phyloP scores from a whole-genome alignment of 1,139 yeast genomes.

The Trichomonascaceae sp. region DNA sequence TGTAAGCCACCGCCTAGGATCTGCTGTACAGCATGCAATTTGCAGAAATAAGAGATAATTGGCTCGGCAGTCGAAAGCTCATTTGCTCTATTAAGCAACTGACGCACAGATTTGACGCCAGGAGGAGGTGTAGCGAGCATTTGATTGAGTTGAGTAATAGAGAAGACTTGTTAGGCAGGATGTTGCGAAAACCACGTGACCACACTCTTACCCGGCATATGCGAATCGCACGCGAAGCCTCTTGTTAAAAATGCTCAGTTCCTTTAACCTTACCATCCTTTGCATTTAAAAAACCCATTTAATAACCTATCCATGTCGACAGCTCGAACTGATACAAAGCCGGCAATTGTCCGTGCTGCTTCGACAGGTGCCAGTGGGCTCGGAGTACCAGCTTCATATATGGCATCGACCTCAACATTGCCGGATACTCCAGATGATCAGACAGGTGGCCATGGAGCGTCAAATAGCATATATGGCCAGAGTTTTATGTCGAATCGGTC shows the following conservation, averaged over 20 bases:
- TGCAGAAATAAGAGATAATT: slow-evolving; percentile 52
- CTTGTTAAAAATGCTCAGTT: neutral
- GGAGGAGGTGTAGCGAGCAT: neutral
- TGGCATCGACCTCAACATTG: slow-evolving; percentile 10
- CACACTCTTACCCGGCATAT: neutral
- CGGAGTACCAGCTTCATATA: slow-evolving; percentile 9
- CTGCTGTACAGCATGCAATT: slow-evolving; percentile 53
- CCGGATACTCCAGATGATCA: slow-evolving; percentile 8
- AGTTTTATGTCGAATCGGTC: slow-evolving; percentile 6
- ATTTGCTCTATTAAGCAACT: slow-evolving; percentile 44
- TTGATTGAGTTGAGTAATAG: no score
- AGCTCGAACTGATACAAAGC: neutral
- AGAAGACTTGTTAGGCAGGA: no score
- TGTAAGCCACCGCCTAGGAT: slow-evolving; percentile 58
- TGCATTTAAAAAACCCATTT: neutral
- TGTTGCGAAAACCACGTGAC: no score
- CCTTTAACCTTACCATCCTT: neutral
- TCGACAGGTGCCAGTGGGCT: neutral
- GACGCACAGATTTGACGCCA: slow-evolving; percentile 35
- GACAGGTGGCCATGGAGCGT: slow-evolving; percentile 1
- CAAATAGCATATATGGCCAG: slow-evolving; percentile 3
- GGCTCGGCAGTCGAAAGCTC: slow-evolving; percentile 48
- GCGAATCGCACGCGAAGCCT: neutral
- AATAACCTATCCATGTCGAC: neutral
- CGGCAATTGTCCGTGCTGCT: neutral